These are phyloP conservation scores for Rhizopus delemar DNA, from an alignment of 371 early-diverging fungal genomes.

Conservation along the genomic window DNA sequence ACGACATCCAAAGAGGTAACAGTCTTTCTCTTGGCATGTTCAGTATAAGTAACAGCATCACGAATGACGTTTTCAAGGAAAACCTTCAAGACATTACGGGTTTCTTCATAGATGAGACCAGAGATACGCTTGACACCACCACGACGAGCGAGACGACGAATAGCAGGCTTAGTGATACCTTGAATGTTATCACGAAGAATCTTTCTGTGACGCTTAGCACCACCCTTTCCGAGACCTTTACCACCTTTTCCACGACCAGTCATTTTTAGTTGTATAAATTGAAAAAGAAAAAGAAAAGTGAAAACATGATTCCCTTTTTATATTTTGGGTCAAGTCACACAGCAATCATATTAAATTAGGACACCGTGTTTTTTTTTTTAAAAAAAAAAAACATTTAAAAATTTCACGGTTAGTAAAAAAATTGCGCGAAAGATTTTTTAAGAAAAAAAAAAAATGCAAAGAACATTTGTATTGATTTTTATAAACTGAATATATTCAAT, in stretches of 20 bases:
- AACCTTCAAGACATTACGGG: too few relatives aligned
- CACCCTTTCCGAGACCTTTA: constrained; percentile 96
- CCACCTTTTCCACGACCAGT: constrained; percentile 97
- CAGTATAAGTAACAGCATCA: too few relatives aligned
- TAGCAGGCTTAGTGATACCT: too few relatives aligned
- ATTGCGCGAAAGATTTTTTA: background rate
- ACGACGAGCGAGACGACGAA: too few relatives aligned
- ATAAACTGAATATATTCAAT: background rate
- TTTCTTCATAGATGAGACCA: too few relatives aligned
- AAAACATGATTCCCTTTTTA: constrained; percentile 19
- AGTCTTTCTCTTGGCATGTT: too few relatives aligned
- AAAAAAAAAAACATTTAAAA: constrained; percentile 16
- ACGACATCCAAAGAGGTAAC: constrained; percentile 68
- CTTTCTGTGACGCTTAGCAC: constrained; percentile 99
- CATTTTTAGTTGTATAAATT: constrained; percentile 52
- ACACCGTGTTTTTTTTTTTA: constrained; percentile 10
- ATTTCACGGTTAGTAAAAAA: constrained; percentile 3
- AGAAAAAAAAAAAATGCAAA: constrained; percentile 8
- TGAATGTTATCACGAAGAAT: constrained; percentile 60
- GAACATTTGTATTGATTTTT: background rate
- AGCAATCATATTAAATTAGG: too few relatives aligned
- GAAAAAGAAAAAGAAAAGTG: constrained; percentile 18
- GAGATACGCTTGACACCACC: too few relatives aligned
- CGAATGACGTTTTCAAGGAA: too few relatives aligned
- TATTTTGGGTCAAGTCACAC: constrained; percentile 22